These are phyloP conservation scores for Calonectria honghensis DNA, from an alignment of 2,329 filamentous ascomycete species.

Conservation along the genomic window DNA sequence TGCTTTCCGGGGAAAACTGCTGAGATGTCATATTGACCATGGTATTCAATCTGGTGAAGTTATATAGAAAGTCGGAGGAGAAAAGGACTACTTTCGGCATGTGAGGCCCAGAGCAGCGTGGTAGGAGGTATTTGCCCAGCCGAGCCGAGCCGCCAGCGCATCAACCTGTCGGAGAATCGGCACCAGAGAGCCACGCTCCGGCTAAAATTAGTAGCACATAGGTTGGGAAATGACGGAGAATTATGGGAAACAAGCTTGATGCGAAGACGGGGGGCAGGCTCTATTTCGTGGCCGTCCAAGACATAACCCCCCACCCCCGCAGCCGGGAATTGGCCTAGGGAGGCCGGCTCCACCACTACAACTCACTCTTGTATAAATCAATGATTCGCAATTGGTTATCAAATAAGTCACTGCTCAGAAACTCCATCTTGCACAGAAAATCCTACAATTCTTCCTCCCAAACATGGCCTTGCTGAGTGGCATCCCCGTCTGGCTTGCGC, in stretches of 20 bases:
- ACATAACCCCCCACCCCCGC: not conserved
- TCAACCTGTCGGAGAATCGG: not conserved
- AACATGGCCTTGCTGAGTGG: not conserved
- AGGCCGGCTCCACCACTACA: not conserved
- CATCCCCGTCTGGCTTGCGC: not conserved
- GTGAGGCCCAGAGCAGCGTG: too few species aligned
- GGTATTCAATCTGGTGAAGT: not conserved
- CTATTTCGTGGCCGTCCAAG: not conserved
- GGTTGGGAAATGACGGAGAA: not conserved
- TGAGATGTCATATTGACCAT: not conserved
- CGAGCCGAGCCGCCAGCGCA: too few species aligned
- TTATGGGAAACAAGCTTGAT: not conserved
- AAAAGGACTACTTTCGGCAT: not conserved
- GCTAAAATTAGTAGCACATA: not conserved
- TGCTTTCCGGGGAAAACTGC: too few species aligned
- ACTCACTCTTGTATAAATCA: not conserved
- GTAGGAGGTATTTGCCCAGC: not conserved
- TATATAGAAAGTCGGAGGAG: not conserved
- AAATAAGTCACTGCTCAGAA: not conserved
- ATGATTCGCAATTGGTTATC: not conserved
- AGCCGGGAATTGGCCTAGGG: not conserved
- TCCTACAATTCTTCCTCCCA: too few species aligned
- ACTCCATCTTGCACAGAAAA: not conserved
- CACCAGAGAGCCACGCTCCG: not conserved
- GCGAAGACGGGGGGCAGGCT: not conserved